Evolutionary conservation across 2,329 filamentous ascomycete genomes (phyloP).

Genomic region (Curvularia lunata): DNA sequence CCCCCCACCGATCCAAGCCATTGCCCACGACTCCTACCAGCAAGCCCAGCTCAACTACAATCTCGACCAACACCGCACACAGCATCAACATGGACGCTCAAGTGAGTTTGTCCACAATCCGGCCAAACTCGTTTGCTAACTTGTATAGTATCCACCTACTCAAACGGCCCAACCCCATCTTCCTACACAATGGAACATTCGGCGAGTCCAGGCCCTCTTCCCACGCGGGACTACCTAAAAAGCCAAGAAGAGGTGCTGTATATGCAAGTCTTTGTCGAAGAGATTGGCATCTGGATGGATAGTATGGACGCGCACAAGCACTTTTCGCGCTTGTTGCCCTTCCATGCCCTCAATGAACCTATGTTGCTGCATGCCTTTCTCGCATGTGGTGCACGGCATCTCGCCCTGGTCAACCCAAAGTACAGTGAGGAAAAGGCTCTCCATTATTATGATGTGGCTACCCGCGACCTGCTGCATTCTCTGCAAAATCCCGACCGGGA

Average conservation of each 20-base stretch:
- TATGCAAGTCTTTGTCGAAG: slow-evolving; percentile 90
- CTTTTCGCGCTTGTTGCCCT: slow-evolving; percentile 84
- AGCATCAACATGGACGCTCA: slow-evolving; percentile 26
- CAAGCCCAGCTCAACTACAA: slow-evolving; percentile 52
- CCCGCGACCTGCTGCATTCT: slow-evolving; percentile 74
- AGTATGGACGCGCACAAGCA: slow-evolving; percentile 84
- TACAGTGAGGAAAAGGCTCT: slow-evolving; percentile 79
- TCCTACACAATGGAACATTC: slow-evolving; percentile 34
- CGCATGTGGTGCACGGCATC: slow-evolving; percentile 84
- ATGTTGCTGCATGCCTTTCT: slow-evolving; percentile 90
- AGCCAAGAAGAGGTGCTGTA: slow-evolving; percentile 81
- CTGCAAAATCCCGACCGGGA: slow-evolving; percentile 86
- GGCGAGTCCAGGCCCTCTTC: slow-evolving; percentile 29
- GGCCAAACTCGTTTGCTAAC: slow-evolving; percentile 13
- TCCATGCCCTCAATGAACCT: slow-evolving; percentile 78
- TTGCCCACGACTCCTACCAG: slow-evolving; percentile 56
- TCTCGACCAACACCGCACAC: slow-evolving; percentile 45
- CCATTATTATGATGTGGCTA: slow-evolving; percentile 86
- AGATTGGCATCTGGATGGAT: slow-evolving; percentile 94
- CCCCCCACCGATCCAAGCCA: slow-evolving; percentile 59
- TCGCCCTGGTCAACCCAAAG: slow-evolving; percentile 72
- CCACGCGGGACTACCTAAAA: slow-evolving; percentile 68
- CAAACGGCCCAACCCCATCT: slow-evolving; percentile 34
- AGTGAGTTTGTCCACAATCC: slow-evolving; percentile 23
- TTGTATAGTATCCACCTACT: slow-evolving; percentile 29